These are phyloP conservation scores for Starmerella apis DNA, from an alignment of 805 yeast species.

Conservation along the genomic window DNA sequence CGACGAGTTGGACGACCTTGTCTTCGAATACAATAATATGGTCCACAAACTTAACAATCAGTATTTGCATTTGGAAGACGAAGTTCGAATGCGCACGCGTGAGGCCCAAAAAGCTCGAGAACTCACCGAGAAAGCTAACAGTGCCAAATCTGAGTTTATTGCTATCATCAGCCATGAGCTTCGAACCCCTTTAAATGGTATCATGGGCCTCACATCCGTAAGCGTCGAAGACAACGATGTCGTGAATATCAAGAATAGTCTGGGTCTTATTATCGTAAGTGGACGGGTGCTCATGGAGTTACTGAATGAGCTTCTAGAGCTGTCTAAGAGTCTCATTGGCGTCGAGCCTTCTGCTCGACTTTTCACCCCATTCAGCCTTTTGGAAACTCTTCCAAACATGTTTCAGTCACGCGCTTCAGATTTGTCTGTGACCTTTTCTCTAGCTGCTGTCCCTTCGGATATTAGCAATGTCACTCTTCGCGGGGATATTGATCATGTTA, in stretches of 20 bases:
- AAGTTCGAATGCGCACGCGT: slow-evolving; percentile 76
- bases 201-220: slow-evolving; percentile 89
- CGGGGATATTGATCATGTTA: slow-evolving; percentile 83
- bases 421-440: slow-evolving; percentile 57
- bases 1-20: slow-evolving; percentile 81
- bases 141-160: slow-evolving; percentile 86
- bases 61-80: slow-evolving; percentile 74
- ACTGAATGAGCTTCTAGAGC: slow-evolving; percentile 79
- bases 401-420: slow-evolving; percentile 47
- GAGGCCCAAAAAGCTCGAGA: slow-evolving; percentile 54
- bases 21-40: slow-evolving; percentile 87
- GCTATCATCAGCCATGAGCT: slow-evolving; percentile 91
- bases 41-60: slow-evolving; percentile 79
- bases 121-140: slow-evolving; percentile 62
- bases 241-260: slow-evolving; percentile 55
- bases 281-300: slow-evolving; percentile 84
- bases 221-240: slow-evolving; percentile 78
- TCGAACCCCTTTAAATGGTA: slow-evolving; percentile 92
- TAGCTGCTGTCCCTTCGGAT: slow-evolving; percentile 46
- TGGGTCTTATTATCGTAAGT: slow-evolving; percentile 77
- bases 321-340: slow-evolving; percentile 78
- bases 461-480: slow-evolving; percentile 44
- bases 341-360: slow-evolving; percentile 73
- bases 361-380: slow-evolving; percentile 66
- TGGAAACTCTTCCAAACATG: slow-evolving; percentile 71